Base-by-base conservation (phyloP, 306 rosid genomes). In the Nissolia schottii region DNA sequence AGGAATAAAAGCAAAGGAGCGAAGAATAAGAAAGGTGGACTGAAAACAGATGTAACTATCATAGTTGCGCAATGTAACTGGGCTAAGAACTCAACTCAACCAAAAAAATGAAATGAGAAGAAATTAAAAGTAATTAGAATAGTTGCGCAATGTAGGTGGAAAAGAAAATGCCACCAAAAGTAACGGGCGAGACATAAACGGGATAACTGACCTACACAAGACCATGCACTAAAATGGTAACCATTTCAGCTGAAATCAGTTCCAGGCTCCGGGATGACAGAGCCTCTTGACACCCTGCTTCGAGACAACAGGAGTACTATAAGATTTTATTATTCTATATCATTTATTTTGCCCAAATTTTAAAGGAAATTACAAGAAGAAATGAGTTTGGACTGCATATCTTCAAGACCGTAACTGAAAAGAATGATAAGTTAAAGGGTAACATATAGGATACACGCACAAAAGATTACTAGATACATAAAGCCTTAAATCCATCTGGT, bases 231-330 rank as follows among this genome's bases (percentile, higher is more conserved):
- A 88, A 82, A 90, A 89, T 87, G 96, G 78, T 82, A 86, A 86
- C 88, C 94, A 79, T 89, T 83, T 89, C 96, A 82, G 90, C 98
- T 83, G 98, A 88, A 87, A 83, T 85, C 95, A 83, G 95, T 83
- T 70, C 90, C 96, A 71, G 89, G 90, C 95, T 91, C 92, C 86
- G 81, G 82, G 89, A 84, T 84, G 90, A 86, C 87, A 92, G 92
- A 90, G 98, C 92, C 98, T 85, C 96, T 79, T 80, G 88, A 69
- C 92, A 77, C 91, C 98, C 98, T 92, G 98, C 93, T 90, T 90
- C 62, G 89, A 90, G 96, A 92, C 94, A 92, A 92, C 56, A 85
- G 77, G 85, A 92, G 96, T 82, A 85, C 70, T 82, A 88, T 88
- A 84, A 91, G 94, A 72, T 85, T 79, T 76, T 79, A 85, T 71